phyloP scores from a whole-genome alignment of 1,139 yeast species.

The Yamadazyma spencermartinsiae region DNA sequence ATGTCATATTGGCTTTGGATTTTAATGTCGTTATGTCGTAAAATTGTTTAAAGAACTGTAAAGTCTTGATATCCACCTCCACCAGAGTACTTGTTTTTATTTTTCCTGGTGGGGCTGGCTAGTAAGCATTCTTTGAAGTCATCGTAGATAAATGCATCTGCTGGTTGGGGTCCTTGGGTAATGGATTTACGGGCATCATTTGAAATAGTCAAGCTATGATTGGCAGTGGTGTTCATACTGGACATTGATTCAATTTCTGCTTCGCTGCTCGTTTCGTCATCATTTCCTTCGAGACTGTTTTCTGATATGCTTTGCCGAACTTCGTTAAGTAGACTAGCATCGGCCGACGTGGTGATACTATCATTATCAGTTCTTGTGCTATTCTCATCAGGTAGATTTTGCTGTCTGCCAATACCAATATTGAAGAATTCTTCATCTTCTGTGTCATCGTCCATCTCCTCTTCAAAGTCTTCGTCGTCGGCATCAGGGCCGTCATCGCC shows the following conservation, averaged over 20 bases:
- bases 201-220: neutral
- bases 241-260: neutral
- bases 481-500: conserved; percentile 5
- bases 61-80: conserved; percentile 17
- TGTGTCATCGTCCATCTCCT: conserved; percentile 4
- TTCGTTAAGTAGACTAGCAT: no score
- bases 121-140: neutral
- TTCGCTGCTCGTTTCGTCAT: neutral
- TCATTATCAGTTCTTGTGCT: no score
- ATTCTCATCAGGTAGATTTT: neutral
- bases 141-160: neutral
- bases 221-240: neutral
- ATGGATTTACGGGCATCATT: neutral
- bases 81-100: conserved; percentile 8
- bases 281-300: neutral
- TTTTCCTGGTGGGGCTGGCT: neutral
- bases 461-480: neutral
- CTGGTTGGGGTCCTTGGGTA: neutral
- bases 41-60: neutral
- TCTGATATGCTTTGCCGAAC: neutral
- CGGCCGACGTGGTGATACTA: no score
- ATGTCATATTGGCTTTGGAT: no score
- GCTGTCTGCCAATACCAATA: neutral
- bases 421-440: conserved; percentile 3
- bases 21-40: neutral